Evolutionary conservation across 257 asterid genomes (phyloP), one percentile per base, ranked within the genome.

Genomic region (Jasminum sambac): DNA sequence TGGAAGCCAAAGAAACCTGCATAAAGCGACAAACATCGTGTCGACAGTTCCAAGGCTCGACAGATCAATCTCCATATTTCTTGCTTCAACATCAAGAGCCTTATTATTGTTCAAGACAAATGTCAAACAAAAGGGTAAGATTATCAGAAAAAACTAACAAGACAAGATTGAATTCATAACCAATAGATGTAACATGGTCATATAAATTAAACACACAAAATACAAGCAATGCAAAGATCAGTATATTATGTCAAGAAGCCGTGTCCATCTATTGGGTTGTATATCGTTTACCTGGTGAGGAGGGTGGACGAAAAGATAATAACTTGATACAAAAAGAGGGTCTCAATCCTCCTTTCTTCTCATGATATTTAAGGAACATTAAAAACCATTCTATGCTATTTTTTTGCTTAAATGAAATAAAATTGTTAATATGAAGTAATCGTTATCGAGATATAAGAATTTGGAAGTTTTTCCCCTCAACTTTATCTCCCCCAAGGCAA

Each of bases 21-120:
- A 95, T 78, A 95, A 83, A 70, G 99, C 98, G 50, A 96, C 97
- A 86, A 95, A 90, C 97, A 95, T 83, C 52, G 98, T 95, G 81
- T 91, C 90, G 79, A 95, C 99, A 46, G 99, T 95, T 78, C 99
- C 98, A 77, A 95, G 97, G 79, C 91, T 95, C 76, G 99, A 95
- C 78, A 95, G 86, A 84, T 95, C 99, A 76, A 95, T 85, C 81
- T 95, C 99, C 99, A 91, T 88, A 79, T 95, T 98, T 96, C 89
- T 79, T 81, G 97, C 98, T 73, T 39, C 24, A n/a, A 42, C 12
- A 57, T 58, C 42, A 30, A 23, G 44, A 48, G 34, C 68, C 44
- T 63, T 63, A 61, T 64, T 39, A 75, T 59, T 71, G 73, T 74
- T 67, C 80, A 77, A 19, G 50, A 65, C 40, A 82, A 74, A 80